A percentile compares a stretch with the other conserved stretches of the same genome.
Conservation (phyloP, 495 filamentous ascomycete species). For the Bacidia gigantensis region DNA sequence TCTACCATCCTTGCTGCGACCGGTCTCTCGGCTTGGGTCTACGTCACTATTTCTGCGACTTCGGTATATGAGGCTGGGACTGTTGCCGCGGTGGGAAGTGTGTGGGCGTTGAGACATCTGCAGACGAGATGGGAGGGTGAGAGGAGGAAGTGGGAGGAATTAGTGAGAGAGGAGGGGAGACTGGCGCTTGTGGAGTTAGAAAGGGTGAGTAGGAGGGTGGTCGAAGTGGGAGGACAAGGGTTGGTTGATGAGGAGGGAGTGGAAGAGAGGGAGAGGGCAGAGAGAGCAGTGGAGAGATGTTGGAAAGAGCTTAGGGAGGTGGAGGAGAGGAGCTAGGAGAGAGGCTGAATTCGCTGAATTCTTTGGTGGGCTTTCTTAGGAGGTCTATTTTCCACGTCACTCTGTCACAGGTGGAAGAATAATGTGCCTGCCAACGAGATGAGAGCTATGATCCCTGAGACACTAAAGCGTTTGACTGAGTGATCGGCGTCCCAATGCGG, state of each 20-base stretch:
- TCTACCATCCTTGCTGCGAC: constrained; percentile 48
- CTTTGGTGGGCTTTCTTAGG: too few species aligned
- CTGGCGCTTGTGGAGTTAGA: constrained; percentile 59
- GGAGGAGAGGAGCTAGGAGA: too few species aligned
- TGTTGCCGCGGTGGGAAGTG: constrained; percentile 63
- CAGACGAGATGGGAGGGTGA: constrained; percentile 69
- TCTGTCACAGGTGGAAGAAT: too few species aligned
- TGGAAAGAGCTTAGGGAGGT: constrained; percentile 7
- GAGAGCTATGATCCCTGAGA: too few species aligned
- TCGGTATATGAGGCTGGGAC: constrained; percentile 63
- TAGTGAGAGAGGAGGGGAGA: constrained; percentile 69
- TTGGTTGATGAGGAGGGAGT: neutral
- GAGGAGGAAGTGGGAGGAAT: constrained; percentile 55
- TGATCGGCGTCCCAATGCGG: too few species aligned
- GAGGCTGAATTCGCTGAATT: too few species aligned
- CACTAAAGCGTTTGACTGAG: too few species aligned
- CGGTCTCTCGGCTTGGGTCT: constrained; percentile 53
- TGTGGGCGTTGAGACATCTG: constrained; percentile 57
- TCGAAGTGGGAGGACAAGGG: constrained; percentile 36
- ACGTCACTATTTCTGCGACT: constrained; percentile 42
- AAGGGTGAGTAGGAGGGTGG: constrained; percentile 39
- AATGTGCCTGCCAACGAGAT: too few species aligned
- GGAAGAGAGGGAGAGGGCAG: constrained; percentile 35
- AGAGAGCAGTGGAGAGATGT: constrained; percentile 40
- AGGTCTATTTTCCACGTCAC: too few species aligned